Conservation (phyloP, 2,329 filamentous ascomycete genomes). For the Domatiomyces catenatus region DNA sequence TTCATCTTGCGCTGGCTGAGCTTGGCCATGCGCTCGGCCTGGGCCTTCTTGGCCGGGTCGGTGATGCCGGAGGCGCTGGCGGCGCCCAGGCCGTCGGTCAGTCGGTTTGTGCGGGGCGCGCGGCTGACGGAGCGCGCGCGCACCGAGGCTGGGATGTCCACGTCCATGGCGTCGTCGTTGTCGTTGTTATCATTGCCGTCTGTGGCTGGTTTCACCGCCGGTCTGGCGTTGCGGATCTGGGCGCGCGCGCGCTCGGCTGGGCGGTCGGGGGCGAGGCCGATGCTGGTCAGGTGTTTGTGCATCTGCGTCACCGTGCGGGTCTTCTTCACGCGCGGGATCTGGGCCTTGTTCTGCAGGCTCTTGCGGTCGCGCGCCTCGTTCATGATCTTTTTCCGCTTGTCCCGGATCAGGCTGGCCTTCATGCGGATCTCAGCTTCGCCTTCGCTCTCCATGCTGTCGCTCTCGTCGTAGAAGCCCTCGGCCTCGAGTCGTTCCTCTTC, state of each 20-base stretch:
- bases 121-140: conserved; percentile 35
- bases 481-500: conserved; percentile 87
- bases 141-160: conserved; percentile 22
- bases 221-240: conserved; percentile 45
- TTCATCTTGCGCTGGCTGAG: conserved; percentile 97
- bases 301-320: conserved; percentile 75
- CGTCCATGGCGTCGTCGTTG: conserved; percentile 29
- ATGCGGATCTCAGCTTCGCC: conserved; percentile 75
- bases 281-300: conserved; percentile 66
- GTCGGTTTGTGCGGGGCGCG: conserved; percentile 50
- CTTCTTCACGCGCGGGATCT: conserved; percentile 70
- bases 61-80: conserved; percentile 61
- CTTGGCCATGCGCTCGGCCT: conserved; percentile 77
- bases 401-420: conserved; percentile 89
- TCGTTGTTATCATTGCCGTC: conserved; percentile 24
- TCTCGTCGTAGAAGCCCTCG: conserved; percentile 86
- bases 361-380: conserved; percentile 95
- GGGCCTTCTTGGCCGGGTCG: conserved; percentile 49
- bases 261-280: conserved; percentile 69
- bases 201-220: conserved; percentile 48
- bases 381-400: conserved; percentile 81
- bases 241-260: conserved; percentile 58
- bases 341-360: conserved; percentile 88
- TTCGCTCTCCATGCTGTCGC: conserved; percentile 67
- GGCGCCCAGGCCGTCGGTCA: conserved; percentile 27